A percentile compares a stretch with the other conserved stretches of the same genome.
phyloP scores from a whole-genome alignment of 2,329 filamentous ascomycete genomes.

The Berkeleyomyces basicola region DNA sequence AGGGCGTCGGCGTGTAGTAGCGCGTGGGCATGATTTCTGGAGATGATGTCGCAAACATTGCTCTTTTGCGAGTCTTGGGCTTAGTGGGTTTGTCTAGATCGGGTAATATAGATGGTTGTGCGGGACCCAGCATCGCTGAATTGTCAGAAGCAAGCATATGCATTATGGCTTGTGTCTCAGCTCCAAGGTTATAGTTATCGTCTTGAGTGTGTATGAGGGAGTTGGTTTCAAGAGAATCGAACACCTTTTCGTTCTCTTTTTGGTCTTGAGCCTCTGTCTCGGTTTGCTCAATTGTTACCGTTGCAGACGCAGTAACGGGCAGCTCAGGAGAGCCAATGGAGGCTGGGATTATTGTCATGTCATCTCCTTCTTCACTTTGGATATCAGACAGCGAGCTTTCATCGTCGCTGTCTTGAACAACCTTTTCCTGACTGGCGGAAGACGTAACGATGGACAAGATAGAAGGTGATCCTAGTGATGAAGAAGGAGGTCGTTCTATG shows the following conservation, averaged over 20 bases:
- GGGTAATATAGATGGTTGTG: not conserved
- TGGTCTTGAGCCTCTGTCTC: not conserved
- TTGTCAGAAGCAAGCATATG: constrained; percentile 1
- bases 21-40: constrained; percentile 10
- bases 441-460: not conserved
- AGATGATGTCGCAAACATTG: constrained; percentile 6
- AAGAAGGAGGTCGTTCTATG: not conserved
- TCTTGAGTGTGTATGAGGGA: constrained; percentile 3
- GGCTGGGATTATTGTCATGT: not conserved
- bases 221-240: not conserved
- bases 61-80: constrained; percentile 3
- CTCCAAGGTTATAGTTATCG: constrained; percentile 18
- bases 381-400: not conserved
- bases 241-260: not conserved
- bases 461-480: not conserved
- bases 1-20: constrained; percentile 9
- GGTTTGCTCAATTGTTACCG: not conserved
- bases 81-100: not conserved
- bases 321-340: not conserved
- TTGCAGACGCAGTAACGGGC: not conserved
- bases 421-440: not conserved
- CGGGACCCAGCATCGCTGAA: not conserved
- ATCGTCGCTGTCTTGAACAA: not conserved
- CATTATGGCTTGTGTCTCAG: constrained; percentile 18
- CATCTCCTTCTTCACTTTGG: not conserved